Evolutionary conservation across 495 filamentous ascomycete genomes (phyloP).

Genomic region (Aspergillus sparsus): DNA sequence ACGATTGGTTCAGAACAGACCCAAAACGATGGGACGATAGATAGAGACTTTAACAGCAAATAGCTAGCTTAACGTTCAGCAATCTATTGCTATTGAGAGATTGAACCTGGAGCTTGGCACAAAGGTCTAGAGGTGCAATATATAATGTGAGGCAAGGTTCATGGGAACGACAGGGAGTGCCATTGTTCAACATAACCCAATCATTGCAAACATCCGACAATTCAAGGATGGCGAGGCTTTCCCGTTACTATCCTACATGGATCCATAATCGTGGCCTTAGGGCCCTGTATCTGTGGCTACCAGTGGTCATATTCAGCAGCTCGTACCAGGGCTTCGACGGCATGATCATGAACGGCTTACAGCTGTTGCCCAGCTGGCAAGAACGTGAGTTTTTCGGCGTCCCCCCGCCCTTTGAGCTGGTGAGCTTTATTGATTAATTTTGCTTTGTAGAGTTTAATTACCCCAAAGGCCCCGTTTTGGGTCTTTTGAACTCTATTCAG

Average conservation of each 20-base stretch:
- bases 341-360: slow-evolving; percentile 12
- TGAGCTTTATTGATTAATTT: neutral
- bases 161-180: neutral
- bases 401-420: neutral
- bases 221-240: neutral
- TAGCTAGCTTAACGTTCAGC: neutral
- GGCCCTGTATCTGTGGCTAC: slow-evolving; percentile 2
- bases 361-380: slow-evolving; percentile 13
- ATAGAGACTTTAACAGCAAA: neutral
- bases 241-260: neutral
- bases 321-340: slow-evolving; percentile 10
- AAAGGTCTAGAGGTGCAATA: neutral
- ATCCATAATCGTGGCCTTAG: slow-evolving; percentile 9
- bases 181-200: neutral
- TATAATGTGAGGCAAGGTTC: neutral
- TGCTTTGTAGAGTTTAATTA: neutral
- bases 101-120: neutral
- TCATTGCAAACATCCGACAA: neutral
- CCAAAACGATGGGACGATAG: neutral
- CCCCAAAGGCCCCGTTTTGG: slow-evolving; percentile 5
- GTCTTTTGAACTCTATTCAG: slow-evolving; percentile 8
- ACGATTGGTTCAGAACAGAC: neutral
- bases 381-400: neutral
- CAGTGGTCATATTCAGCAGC: slow-evolving; percentile 9
- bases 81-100: neutral